These are phyloP conservation scores for Pseudocercospora crystallina DNA, from an alignment of 2,329 filamentous ascomycete species.

Conservation along the genomic window DNA sequence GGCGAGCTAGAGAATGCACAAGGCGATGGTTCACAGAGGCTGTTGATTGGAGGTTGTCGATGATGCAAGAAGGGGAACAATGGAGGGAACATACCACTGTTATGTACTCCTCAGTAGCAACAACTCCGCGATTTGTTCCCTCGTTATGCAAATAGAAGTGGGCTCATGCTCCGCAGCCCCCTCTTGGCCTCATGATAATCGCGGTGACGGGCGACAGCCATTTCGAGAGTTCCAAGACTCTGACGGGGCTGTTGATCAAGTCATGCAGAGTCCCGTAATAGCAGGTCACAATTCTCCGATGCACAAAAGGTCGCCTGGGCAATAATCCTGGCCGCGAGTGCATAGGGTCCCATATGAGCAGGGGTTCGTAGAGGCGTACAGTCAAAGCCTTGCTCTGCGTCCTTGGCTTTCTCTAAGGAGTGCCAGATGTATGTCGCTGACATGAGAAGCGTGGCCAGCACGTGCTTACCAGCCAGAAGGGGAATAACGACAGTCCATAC, in stretches of 20 bases:
- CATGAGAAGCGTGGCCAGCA: not conserved
- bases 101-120: constrained; percentile 9
- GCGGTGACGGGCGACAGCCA: constrained; percentile 5
- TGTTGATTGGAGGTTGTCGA: constrained; percentile 3
- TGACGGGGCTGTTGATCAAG: constrained; percentile 6
- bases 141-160: constrained; percentile 15
- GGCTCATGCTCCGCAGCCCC: constrained; percentile 12
- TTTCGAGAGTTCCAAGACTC: constrained; percentile 14
- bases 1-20: not conserved
- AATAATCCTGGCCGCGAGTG: constrained; percentile 8
- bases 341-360: too few relatives aligned
- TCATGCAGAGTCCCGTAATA: constrained; percentile 12
- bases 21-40: not conserved
- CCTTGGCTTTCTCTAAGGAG: too few relatives aligned
- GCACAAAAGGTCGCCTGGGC: constrained; percentile 10
- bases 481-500: too few relatives aligned
- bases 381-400: too few relatives aligned
- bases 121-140: not conserved
- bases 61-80: constrained; percentile 5
- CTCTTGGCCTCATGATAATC: constrained; percentile 10
- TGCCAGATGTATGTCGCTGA: not conserved
- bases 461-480: too few relatives aligned
- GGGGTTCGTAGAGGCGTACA: too few relatives aligned
- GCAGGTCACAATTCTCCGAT: constrained; percentile 18
- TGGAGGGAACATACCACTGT: constrained; percentile 3